These are phyloP conservation scores for Torulaspora gathmanii DNA, from an alignment of 805 yeast species.

Conservation along the genomic window DNA sequence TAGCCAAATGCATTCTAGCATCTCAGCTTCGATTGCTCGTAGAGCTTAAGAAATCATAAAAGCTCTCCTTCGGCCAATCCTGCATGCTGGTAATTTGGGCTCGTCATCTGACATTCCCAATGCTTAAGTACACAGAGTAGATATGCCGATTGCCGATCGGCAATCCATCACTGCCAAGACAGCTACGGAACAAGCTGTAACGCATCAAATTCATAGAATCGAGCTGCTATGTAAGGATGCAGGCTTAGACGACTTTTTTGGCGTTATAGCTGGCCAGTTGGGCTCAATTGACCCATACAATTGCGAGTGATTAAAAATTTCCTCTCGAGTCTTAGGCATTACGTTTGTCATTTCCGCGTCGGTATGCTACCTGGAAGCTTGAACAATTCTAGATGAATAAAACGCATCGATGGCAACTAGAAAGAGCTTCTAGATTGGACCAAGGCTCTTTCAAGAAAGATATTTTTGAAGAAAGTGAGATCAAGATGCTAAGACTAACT, in stretches of 20 bases:
- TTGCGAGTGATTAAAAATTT: background rate
- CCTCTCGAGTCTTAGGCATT: background rate
- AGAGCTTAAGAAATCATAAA: too few species aligned
- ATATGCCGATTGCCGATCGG: too few species aligned
- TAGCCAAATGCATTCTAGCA: too few species aligned
- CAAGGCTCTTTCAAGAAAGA: too few species aligned
- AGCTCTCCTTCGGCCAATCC: too few species aligned
- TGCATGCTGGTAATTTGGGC: too few species aligned
- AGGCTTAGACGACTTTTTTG: background rate
- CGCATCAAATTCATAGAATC: too few species aligned
- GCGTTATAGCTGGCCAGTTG: background rate
- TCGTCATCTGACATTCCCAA: too few species aligned
- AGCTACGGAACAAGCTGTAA: too few species aligned
- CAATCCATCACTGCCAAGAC: too few species aligned
- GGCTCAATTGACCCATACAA: background rate
- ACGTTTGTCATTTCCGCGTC: background rate
- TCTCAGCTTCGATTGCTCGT: too few species aligned
- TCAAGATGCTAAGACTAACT: background rate
- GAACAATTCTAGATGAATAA: background rate
- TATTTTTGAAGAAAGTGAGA: background rate
- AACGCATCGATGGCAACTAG: background rate
- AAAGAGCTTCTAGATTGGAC: background rate
- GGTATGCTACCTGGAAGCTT: background rate
- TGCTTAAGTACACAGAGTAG: too few species aligned
- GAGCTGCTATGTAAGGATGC: background rate